These are phyloP conservation scores for Mycena maculata DNA, from an alignment of 768 basidiomycete species.

Conservation along the genomic window DNA sequence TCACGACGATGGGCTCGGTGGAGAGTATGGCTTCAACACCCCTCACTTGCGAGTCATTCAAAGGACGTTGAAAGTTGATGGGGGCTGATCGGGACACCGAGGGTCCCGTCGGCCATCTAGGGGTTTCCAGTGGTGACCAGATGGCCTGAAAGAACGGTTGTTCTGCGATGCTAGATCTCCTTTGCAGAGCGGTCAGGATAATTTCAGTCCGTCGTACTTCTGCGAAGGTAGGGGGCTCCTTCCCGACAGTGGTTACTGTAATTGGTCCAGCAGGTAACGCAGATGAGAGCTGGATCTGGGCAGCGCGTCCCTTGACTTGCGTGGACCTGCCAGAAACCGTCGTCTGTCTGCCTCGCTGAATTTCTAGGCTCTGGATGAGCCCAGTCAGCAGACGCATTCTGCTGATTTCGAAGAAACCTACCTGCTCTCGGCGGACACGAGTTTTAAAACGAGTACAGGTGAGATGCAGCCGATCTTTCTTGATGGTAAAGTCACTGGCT, in stretches of 20 bases:
- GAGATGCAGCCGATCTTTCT: slow-evolving; percentile 48
- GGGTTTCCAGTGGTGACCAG: slow-evolving; percentile 43
- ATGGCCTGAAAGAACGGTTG: slow-evolving; percentile 50
- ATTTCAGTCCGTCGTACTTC: slow-evolving; percentile 48
- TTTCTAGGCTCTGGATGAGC: background rate
- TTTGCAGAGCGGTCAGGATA: slow-evolving; percentile 45
- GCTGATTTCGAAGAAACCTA: background rate
- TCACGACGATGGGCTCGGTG: slow-evolving; percentile 43
- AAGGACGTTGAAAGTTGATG: slow-evolving; percentile 36
- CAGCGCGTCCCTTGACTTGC: background rate
- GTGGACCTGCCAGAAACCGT: background rate
- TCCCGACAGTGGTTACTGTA: slow-evolving; percentile 59
- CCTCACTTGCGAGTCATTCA: slow-evolving; percentile 51
- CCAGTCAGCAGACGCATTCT: background rate
- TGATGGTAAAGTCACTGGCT: slow-evolving; percentile 36
- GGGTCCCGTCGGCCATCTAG: slow-evolving; percentile 27
- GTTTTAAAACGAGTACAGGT: slow-evolving; percentile 57
- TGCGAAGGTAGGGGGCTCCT: slow-evolving; percentile 59
- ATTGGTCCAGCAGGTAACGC: slow-evolving; percentile 40
- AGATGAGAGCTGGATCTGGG: slow-evolving; percentile 12
- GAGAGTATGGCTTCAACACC: slow-evolving; percentile 52
- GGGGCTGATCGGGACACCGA: slow-evolving; percentile 15
- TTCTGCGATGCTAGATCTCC: slow-evolving; percentile 39
- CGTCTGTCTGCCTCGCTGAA: background rate
- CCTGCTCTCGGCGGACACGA: slow-evolving; percentile 42